Evolutionary conservation across 2,329 filamentous ascomycete species (phyloP).

Genomic region (Neoarthrinium moseri): DNA sequence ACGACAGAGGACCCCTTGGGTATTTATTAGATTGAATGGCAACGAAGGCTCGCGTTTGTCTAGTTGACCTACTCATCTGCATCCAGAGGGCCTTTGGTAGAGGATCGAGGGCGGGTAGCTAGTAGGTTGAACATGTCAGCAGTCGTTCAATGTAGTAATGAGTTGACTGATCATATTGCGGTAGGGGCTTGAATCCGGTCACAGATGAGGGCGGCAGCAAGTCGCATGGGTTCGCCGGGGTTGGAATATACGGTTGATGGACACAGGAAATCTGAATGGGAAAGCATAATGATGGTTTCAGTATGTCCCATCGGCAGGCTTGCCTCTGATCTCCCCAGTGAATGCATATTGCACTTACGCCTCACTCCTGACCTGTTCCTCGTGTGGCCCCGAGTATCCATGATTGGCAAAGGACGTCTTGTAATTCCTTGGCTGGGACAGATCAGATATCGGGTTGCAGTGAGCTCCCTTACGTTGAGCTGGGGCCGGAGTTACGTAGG

Average conservation of each 20-base stretch:
- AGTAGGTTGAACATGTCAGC: slow-evolving; percentile 24
- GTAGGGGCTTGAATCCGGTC: neutral
- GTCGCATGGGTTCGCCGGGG: neutral
- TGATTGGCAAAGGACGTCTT: neutral
- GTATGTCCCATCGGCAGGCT: neutral
- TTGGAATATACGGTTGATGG: neutral
- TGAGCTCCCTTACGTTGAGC: neutral
- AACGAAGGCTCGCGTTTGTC: slow-evolving; percentile 11
- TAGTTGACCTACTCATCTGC: slow-evolving; percentile 63
- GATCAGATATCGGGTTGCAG: neutral
- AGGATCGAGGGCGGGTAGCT: slow-evolving; percentile 63
- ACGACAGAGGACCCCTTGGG: slow-evolving; percentile 21
- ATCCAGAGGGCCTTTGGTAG: slow-evolving; percentile 79
- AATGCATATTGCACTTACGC: slow-evolving; percentile 4
- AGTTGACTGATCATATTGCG: too few species aligned
- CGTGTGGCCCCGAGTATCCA: slow-evolving; percentile 6
- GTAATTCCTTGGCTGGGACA: neutral
- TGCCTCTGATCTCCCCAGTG: neutral
- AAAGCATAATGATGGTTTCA: neutral
- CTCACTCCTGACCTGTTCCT: slow-evolving; percentile 7
- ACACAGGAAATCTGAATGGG: too few species aligned
- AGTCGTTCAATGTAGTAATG: slow-evolving; percentile 17
- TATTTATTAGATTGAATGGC: slow-evolving; percentile 16
- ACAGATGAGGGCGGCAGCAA: neutral
- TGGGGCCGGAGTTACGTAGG: neutral